A percentile compares a stretch with the other conserved stretches of the same genome.
phyloP scores from a whole-genome alignment of 495 filamentous ascomycete species.

The Neurospora sp. region DNA sequence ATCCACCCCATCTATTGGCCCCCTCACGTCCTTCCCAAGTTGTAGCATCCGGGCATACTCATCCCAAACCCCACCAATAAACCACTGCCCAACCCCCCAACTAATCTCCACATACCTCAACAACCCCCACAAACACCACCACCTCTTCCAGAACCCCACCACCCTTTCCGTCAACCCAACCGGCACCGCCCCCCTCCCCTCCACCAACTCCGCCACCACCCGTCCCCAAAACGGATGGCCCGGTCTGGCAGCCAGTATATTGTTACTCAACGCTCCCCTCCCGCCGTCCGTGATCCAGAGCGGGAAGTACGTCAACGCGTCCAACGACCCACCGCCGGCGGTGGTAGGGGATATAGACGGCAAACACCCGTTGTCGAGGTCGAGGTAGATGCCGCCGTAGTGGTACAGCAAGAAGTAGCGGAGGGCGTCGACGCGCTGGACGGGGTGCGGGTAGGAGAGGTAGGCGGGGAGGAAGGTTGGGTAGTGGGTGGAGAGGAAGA shows the following conservation, averaged over 20 bases:
- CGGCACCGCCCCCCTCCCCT: neutral
- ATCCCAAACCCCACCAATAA: constrained; percentile 78
- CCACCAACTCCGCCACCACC: constrained; percentile 65
- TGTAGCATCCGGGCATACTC: constrained; percentile 40
- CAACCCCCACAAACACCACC: neutral
- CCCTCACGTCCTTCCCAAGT: constrained; percentile 4
- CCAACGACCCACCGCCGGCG: neutral
- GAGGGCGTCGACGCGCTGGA: constrained; percentile 81
- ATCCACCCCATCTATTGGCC: constrained; percentile 8
- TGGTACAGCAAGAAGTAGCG: constrained; percentile 79
- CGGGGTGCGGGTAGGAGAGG: constrained; percentile 68
- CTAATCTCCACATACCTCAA: constrained; percentile 85
- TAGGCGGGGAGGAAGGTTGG: constrained; percentile 82
- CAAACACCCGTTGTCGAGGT: constrained; percentile 64
- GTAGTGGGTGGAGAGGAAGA: constrained; percentile 68
- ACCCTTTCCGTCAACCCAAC: neutral
- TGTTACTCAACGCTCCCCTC: constrained; percentile 82
- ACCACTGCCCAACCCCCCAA: constrained; percentile 77
- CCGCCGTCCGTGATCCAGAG: constrained; percentile 72
- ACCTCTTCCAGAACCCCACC: neutral
- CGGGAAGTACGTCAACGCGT: constrained; percentile 65
- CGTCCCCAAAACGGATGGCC: constrained; percentile 75
- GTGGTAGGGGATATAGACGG: neutral
- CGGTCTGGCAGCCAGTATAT: constrained; percentile 73
- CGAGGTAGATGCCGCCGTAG: constrained; percentile 82